Percentiles rank a stretch among this genome's conserved stretches.
Conservation (phyloP, 2,329 filamentous ascomycete genomes). For the Fusarium sp. region DNA sequence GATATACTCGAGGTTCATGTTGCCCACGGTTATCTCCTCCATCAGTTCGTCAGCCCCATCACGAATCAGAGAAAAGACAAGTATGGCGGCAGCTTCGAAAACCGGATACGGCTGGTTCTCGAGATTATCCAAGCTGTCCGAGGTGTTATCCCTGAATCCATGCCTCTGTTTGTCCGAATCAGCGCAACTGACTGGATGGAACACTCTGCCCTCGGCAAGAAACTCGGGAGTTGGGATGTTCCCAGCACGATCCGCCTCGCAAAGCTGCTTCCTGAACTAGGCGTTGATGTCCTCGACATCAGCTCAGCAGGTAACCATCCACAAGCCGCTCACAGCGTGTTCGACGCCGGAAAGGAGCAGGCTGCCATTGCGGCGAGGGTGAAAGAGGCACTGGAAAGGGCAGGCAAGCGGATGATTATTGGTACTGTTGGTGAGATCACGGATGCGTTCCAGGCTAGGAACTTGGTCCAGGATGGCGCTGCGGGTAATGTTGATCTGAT, state of each 20-base stretch:
- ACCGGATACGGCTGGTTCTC: not conserved
- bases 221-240: not conserved
- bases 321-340: not conserved
- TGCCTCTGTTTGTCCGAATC: not conserved
- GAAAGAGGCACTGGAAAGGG: not conserved
- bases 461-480: not conserved
- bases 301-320: not conserved
- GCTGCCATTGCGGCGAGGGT: not conserved
- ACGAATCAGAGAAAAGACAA: not conserved
- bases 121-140: not conserved
- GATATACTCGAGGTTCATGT: not conserved
- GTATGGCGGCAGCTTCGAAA: not conserved
- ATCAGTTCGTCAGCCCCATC: not conserved
- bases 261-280: not conserved
- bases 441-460: not conserved
- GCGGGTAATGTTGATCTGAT: not conserved
- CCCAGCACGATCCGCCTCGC: not conserved
- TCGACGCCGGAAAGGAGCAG: not conserved
- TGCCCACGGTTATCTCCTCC: not conserved
- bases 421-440: not conserved
- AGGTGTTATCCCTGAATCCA: not conserved
- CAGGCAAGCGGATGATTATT: not conserved
- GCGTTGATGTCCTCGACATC: not conserved
- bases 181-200: not conserved
- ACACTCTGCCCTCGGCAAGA: not conserved